Evolutionary conservation across 306 rosid species (phyloP), one percentile per base, ranked within the genome.

Genomic region (Fagus sylvatica): DNA sequence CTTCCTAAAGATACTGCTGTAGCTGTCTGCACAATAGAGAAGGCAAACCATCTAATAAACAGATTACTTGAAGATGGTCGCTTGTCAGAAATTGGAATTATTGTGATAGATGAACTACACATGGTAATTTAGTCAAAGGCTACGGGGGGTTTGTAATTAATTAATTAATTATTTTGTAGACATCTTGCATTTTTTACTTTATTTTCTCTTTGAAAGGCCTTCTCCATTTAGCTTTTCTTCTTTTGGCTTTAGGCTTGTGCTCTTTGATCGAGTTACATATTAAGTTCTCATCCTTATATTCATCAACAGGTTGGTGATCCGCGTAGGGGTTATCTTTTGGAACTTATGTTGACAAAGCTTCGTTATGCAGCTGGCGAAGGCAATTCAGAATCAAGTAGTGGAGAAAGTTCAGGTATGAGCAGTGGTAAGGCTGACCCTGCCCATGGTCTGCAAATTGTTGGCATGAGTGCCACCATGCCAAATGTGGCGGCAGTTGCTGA

Each of bases 381-480:
- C 75, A 89, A 82, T 84, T 87, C 90, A 66, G 93, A 85, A 80
- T 88, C 92, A 46, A 89, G 95, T 74, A 89, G 89, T 85, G 95
- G 97, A 69, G 97, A 92, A 86, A 91, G 98, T 87, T 89, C 96
- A 8, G 97, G 95, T 65, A 85, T 87, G 61, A 95, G 98, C 87
- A 92, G 97, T 71, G 89, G 91, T 68, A 95, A 85, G 87, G 85
- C 83, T 72, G 98, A 95, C 80, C 92, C 92, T 86, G 90, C 97
- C 79, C 90, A 86, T 74, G 97, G 96, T 76, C 84, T 95, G 84
- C 98, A 95, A 84, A 90, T 95, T 83, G 98, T 95, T 70, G 98
- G 98, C 71, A 92, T 95, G 98, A 95, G 98, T 84, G 98, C 98
- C 53, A 95, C 98, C 77, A 95, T 95, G 98, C 98, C 98, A 69